phyloP scores from a whole-genome alignment of 2,329 filamentous ascomycete species.

The Taxawa tesnikishii region DNA sequence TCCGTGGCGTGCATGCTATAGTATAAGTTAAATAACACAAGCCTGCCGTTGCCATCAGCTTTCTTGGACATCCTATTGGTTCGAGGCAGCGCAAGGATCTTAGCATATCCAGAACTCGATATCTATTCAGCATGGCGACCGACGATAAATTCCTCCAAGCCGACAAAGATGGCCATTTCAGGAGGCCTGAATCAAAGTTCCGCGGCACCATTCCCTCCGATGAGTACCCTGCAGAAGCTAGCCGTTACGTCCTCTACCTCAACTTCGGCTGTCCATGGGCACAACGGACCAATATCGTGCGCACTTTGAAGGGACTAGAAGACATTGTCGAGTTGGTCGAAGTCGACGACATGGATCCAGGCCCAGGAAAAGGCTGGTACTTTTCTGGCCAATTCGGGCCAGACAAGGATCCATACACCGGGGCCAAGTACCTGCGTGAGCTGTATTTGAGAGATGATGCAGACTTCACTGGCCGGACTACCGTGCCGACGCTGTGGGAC shows the following conservation, averaged over 20 bases:
- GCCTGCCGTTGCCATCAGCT: no score
- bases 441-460: slow-evolving; percentile 67
- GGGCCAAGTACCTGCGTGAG: slow-evolving; percentile 58
- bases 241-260: slow-evolving; percentile 87
- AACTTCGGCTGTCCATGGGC: slow-evolving; percentile 95
- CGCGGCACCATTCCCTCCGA: slow-evolving; percentile 64
- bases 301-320: slow-evolving; percentile 84
- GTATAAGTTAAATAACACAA: no score
- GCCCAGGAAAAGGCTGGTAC: slow-evolving; percentile 39
- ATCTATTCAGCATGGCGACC: no score
- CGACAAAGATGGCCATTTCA: slow-evolving; percentile 86
- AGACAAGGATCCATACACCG: slow-evolving; percentile 54
- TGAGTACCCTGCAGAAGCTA: slow-evolving; percentile 73
- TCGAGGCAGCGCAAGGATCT: no score
- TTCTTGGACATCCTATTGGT: no score
- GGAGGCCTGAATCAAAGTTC: slow-evolving; percentile 74
- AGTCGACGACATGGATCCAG: slow-evolving; percentile 86
- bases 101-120: no score
- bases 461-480: slow-evolving; percentile 67
- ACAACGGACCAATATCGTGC: slow-evolving; percentile 73
- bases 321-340: slow-evolving; percentile 65
- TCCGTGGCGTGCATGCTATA: no score
- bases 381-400: slow-evolving; percentile 40
- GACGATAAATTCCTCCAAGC: no score
- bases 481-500: slow-evolving; percentile 69